Evolutionary conservation across 108 stramenopile species (phyloP).

Genomic region (Nitzschia inconspicua): DNA sequence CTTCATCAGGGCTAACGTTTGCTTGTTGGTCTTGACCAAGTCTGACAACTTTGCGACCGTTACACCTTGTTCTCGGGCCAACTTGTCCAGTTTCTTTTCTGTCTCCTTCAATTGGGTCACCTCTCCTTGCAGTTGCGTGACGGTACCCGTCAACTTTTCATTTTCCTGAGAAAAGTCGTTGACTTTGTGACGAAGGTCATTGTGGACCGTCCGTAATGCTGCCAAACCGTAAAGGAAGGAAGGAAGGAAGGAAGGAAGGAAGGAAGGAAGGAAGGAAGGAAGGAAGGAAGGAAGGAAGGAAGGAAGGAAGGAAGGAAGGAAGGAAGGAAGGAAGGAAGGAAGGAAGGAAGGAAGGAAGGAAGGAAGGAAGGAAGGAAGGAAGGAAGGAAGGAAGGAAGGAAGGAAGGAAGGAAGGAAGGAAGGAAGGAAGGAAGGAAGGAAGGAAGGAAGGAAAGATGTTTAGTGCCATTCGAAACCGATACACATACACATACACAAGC

Average conservation of each 20-base stretch:
- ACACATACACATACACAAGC: neutral
- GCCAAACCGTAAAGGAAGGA: neutral
- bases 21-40: slow-evolving; percentile 23
- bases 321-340: no score
- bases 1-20: slow-evolving; percentile 14
- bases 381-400: no score
- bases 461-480: neutral
- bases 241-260: neutral
- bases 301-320: no score
- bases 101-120: slow-evolving; percentile 12
- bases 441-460: neutral
- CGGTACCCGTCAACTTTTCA: slow-evolving; percentile 10
- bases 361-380: no score
- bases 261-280: no score
- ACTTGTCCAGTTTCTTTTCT: slow-evolving; percentile 7
- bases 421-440: no score
- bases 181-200: slow-evolving; percentile 13
- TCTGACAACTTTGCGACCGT: slow-evolving; percentile 14
- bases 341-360: no score
- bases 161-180: slow-evolving; percentile 15
- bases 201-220: slow-evolving; percentile 19
- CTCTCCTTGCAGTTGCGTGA: slow-evolving; percentile 6
- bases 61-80: slow-evolving; percentile 20
- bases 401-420: no score
- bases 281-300: no score